These are phyloP conservation scores for Linum lewisii DNA, from an alignment of 345 rosid species.

Conservation along the genomic window DNA sequence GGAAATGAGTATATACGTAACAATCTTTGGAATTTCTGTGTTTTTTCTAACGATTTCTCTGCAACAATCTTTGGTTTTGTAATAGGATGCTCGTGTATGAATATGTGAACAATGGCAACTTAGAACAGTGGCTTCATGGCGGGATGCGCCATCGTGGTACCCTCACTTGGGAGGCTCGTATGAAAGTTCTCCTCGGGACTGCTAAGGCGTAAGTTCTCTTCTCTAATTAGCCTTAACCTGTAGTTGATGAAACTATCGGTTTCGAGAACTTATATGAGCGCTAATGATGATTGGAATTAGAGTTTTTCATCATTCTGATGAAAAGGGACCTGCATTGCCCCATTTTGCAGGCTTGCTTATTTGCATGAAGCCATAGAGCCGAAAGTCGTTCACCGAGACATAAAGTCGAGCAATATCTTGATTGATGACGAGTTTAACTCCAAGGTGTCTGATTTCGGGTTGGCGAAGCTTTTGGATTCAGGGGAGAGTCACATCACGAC, in stretches of 20 bases:
- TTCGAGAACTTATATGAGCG: too few relatives aligned
- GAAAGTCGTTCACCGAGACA: conserved; percentile 89
- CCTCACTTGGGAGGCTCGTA: conserved; percentile 81
- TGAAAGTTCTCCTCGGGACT: conserved; percentile 68
- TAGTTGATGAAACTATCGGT: too few relatives aligned
- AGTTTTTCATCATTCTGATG: conserved; percentile 5
- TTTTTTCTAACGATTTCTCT: background rate
- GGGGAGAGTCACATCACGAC: conserved; percentile 93
- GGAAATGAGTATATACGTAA: background rate
- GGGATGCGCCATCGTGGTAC: conserved; percentile 45
- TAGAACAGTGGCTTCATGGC: conserved; percentile 82
- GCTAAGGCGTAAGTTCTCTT: conserved; percentile 71
- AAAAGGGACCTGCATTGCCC: conserved; percentile 1
- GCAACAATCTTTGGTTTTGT: conserved; percentile 11
- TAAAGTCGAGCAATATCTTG: conserved; percentile 92
- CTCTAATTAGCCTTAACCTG: background rate
- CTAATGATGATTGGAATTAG: background rate
- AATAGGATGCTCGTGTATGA: conserved; percentile 80
- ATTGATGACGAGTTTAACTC: conserved; percentile 76
- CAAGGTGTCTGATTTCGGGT: conserved; percentile 94
- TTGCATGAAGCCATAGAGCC: conserved; percentile 99
- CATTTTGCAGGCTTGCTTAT: conserved; percentile 75
- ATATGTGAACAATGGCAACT: conserved; percentile 78
- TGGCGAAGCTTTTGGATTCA: conserved; percentile 85
- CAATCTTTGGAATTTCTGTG: background rate